These are phyloP conservation scores for Clavariopsis aquatica DNA, from an alignment of 495 filamentous ascomycete species.

Conservation along the genomic window DNA sequence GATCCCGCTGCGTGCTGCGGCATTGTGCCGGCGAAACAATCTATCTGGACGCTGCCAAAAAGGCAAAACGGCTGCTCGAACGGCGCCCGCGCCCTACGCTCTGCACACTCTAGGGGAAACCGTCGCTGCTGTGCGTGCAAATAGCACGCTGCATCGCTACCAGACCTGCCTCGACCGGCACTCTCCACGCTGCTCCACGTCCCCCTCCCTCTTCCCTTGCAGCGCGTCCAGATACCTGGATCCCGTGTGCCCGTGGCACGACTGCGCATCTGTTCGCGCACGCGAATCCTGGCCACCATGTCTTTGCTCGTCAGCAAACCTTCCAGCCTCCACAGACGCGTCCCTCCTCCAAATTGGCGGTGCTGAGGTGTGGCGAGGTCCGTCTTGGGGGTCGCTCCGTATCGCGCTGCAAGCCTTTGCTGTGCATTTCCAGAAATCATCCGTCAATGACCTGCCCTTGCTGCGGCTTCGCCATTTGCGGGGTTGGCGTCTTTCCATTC, in stretches of 20 bases:
- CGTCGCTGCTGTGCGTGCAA: conserved; percentile 7
- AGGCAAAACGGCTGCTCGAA: conserved; percentile 8
- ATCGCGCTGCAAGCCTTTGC: conserved; percentile 20
- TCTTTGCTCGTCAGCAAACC: conserved; percentile 20
- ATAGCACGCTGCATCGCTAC: conserved; percentile 32
- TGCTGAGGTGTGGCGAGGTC: conserved; percentile 17
- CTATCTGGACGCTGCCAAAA: neutral
- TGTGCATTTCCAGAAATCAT: conserved; percentile 25
- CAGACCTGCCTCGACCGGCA: conserved; percentile 24
- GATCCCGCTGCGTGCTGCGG: neutral
- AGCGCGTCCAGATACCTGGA: neutral
- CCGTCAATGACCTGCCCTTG: conserved; percentile 22
- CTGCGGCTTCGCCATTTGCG: conserved; percentile 22
- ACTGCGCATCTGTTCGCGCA: conserved; percentile 1
- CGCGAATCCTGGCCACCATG: neutral
- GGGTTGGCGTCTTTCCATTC: conserved; percentile 30
- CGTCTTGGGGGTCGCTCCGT: conserved; percentile 12
- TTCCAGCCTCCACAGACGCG: conserved; percentile 18
- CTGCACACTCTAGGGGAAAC: conserved; percentile 37
- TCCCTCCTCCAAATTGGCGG: conserved; percentile 13
- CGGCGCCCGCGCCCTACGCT: conserved; percentile 18
- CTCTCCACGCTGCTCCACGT: conserved; percentile 13
- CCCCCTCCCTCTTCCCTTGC: neutral
- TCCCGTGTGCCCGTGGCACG: neutral
- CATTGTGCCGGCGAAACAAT: conserved; percentile 14